A percentile compares a stretch with the other conserved stretches of the same genome.
These are phyloP conservation scores for Lomentospora prolificans DNA, from an alignment of 2,329 filamentous ascomycete genomes.

Conservation along the genomic window DNA sequence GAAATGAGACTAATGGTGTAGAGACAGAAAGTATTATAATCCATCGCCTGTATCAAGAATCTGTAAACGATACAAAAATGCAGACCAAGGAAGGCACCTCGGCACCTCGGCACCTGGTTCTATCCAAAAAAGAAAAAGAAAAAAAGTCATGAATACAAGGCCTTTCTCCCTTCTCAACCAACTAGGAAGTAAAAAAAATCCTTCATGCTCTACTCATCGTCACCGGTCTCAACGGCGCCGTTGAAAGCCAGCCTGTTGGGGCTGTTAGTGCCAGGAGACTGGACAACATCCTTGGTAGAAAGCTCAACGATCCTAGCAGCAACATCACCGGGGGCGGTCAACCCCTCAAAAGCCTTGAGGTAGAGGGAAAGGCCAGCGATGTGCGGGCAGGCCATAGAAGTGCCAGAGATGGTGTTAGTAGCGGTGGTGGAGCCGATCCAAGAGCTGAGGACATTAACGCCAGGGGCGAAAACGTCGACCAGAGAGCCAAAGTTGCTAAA, in stretches of 20 bases:
- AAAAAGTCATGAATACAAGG: not conserved
- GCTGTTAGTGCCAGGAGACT: constrained; percentile 30
- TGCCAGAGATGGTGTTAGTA: constrained; percentile 42
- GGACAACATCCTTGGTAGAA: constrained; percentile 29
- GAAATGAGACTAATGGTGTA: not conserved
- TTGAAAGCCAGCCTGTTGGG: constrained; percentile 48
- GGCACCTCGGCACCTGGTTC: not conserved
- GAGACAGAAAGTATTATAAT: too few species aligned
- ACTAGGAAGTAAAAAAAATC: too few species aligned
- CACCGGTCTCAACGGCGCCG: constrained; percentile 18
- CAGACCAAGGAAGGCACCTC: not conserved
- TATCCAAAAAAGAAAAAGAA: not conserved
- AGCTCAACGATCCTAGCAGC: constrained; percentile 34
- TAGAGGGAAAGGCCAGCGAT: constrained; percentile 44
- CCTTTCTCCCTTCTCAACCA: too few species aligned
- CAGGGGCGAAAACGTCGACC: constrained; percentile 43
- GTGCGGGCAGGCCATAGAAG: constrained; percentile 53
- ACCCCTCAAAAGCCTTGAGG: constrained; percentile 32
- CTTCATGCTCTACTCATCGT: not conserved
- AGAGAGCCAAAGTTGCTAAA: constrained; percentile 40
- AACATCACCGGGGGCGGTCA: constrained; percentile 32
- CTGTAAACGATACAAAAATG: not conserved
- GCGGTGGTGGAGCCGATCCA: constrained; percentile 32
- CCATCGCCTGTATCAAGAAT: not conserved
- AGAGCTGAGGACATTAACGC: constrained; percentile 33